phyloP scores from a whole-genome alignment of 208 protist species.

The Herpetomonas tarakana region DNA sequence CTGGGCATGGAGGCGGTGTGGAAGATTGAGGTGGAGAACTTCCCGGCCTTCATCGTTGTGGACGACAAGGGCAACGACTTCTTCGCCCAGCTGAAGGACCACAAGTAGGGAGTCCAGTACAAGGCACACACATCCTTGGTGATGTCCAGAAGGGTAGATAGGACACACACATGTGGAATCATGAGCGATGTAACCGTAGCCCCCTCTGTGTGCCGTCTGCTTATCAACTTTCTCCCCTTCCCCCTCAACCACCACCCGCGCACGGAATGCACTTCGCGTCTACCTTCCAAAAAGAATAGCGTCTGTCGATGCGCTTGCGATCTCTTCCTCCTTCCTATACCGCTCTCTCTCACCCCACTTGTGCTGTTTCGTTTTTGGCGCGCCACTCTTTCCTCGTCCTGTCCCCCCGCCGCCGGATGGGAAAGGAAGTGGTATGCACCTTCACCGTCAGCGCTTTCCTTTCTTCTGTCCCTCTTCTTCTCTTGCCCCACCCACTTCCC shows the following conservation, averaged over 20 bases:
- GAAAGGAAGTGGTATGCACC: no score
- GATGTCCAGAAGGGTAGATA: no score
- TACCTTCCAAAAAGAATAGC: no score
- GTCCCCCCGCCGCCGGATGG: no score
- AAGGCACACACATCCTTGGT: neutral
- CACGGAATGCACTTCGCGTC: no score
- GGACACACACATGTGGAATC: neutral
- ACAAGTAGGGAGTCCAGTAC: neutral
- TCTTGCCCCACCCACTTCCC: neutral
- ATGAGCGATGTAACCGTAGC: neutral
- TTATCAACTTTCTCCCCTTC: no score
- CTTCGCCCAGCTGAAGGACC: conserved; percentile 79
- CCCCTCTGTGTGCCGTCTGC: no score
- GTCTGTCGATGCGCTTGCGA: no score
- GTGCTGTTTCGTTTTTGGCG: no score
- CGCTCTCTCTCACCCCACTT: neutral
- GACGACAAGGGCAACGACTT: conserved; percentile 98
- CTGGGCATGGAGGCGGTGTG: conserved; percentile 92
- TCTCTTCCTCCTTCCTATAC: neutral
- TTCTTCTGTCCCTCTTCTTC: conserved; percentile 5
- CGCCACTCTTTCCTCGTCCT: no score
- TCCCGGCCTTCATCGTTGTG: conserved; percentile 97
- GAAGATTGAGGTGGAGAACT: conserved; percentile 96
- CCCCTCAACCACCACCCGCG: no score
- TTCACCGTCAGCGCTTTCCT: neutral